Conservation (phyloP, 306 rosid genomes). For the Pachyrhizus erosus region DNA sequence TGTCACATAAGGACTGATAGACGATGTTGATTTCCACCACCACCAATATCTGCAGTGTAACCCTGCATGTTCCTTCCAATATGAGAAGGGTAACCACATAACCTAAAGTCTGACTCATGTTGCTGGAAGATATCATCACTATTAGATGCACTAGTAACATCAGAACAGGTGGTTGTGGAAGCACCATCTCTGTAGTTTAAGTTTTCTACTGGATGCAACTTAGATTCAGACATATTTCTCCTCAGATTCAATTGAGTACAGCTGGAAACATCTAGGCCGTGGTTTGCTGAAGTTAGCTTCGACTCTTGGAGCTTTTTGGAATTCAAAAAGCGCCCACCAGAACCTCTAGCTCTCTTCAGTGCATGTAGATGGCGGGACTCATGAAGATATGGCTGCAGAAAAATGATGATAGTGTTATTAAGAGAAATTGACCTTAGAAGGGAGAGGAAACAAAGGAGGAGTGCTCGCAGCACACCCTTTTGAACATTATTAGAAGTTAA, state of each 20-base stretch:
- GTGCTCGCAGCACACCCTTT: too few relatives aligned
- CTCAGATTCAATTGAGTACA: constrained; percentile 37
- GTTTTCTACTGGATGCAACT: constrained; percentile 46
- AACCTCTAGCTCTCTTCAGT: constrained; percentile 74
- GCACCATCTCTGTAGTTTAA: constrained; percentile 51
- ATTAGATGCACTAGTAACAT: constrained; percentile 33
- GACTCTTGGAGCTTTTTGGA: constrained; percentile 52
- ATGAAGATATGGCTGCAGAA: constrained; percentile 78
- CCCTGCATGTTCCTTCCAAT: constrained; percentile 45
- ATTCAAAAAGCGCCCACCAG: constrained; percentile 80
- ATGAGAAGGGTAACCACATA: constrained; percentile 61
- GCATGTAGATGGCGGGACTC: constrained; percentile 84
- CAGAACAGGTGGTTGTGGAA: constrained; percentile 45
- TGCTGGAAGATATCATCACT: constrained; percentile 48
- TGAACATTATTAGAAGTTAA: too few relatives aligned
- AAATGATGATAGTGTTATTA: neutral
- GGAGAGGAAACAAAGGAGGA: neutral
- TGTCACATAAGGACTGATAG: constrained; percentile 53
- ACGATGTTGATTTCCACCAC: constrained; percentile 50
- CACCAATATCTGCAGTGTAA: constrained; percentile 19
- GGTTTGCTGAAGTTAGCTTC: constrained; percentile 24
- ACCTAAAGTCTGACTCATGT: constrained; percentile 49
- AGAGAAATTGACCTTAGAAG: neutral
- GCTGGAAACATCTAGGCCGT: constrained; percentile 37
- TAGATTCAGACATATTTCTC: constrained; percentile 39